Percentiles rank a stretch among this genome's conserved stretches.
Conservation (phyloP, 1,284 basidiomycete species). For the Marasmius fiardii region DNA sequence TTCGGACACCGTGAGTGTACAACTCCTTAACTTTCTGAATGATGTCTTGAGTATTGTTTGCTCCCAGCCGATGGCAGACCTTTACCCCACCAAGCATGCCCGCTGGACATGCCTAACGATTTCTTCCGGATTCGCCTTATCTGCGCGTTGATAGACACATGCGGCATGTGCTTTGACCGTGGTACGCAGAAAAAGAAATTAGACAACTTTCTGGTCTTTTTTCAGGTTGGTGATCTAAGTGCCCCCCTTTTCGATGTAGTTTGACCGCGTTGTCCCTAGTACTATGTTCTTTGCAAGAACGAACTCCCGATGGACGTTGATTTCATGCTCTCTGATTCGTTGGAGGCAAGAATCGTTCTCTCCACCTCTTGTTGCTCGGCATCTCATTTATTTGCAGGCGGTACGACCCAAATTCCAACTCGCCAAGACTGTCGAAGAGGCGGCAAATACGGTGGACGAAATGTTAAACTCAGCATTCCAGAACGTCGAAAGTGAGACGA, state of each 20-base stretch:
- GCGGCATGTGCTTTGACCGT: slow-evolving; percentile 97
- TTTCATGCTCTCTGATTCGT: slow-evolving; percentile 92
- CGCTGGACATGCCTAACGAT: slow-evolving; percentile 91
- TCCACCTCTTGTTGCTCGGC: slow-evolving; percentile 10
- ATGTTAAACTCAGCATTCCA: slow-evolving; percentile 73
- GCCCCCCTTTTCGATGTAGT: neutral
- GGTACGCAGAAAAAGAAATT: slow-evolving; percentile 89
- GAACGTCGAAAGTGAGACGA: slow-evolving; percentile 47
- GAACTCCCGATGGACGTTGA: slow-evolving; percentile 94
- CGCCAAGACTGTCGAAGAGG: slow-evolving; percentile 79
- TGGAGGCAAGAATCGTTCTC: slow-evolving; percentile 62
- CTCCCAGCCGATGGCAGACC: slow-evolving; percentile 81
- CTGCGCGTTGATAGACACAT: slow-evolving; percentile 91
- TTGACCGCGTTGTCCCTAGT: slow-evolving; percentile 39
- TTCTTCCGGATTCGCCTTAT: slow-evolving; percentile 93
- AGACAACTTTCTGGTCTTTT: slow-evolving; percentile 89
- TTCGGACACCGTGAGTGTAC: slow-evolving; percentile 89
- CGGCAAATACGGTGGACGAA: slow-evolving; percentile 84
- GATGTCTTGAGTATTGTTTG: slow-evolving; percentile 2
- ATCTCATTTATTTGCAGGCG: slow-evolving; percentile 42
- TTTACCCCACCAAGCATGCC: slow-evolving; percentile 72
- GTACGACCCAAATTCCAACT: slow-evolving; percentile 73
- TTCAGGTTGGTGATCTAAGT: slow-evolving; percentile 63
- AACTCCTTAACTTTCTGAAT: slow-evolving; percentile 3
- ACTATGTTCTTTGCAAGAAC: slow-evolving; percentile 87